A percentile compares a stretch with the other conserved stretches of the same genome.
Conservation (phyloP, 2,329 filamentous ascomycete genomes). For the Aspergillus sergii region DNA sequence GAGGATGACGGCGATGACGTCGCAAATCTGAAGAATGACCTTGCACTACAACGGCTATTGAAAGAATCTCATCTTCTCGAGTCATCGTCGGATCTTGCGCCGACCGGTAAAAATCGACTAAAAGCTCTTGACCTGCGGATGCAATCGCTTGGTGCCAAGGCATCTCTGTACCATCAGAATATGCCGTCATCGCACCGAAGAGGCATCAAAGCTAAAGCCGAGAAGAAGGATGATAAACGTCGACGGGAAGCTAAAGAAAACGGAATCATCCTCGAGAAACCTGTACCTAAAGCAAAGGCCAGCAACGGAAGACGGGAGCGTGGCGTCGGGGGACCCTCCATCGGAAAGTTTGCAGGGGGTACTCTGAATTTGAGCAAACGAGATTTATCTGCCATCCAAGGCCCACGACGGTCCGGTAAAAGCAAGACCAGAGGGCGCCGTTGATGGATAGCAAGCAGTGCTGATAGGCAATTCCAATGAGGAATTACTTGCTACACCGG, state of each 20-base stretch:
- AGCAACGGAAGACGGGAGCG: slow-evolving; percentile 55
- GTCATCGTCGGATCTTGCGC: slow-evolving; percentile 56
- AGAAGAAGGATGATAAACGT: slow-evolving; percentile 67
- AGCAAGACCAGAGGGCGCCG: slow-evolving; percentile 32
- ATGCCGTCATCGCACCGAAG: slow-evolving; percentile 88
- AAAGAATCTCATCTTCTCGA: slow-evolving; percentile 88
- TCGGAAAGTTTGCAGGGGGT: slow-evolving; percentile 79
- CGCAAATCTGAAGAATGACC: slow-evolving; percentile 81
- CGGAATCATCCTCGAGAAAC: slow-evolving; percentile 79
- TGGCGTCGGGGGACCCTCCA: slow-evolving; percentile 72
- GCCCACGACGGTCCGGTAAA: slow-evolving; percentile 11
- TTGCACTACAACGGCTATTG: slow-evolving; percentile 86
- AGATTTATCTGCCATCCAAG: slow-evolving; percentile 69
- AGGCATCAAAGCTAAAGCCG: slow-evolving; percentile 74
- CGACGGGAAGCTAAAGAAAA: slow-evolving; percentile 83
- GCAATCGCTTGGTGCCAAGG: slow-evolving; percentile 76
- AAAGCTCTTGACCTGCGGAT: slow-evolving; percentile 84
- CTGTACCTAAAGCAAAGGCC: slow-evolving; percentile 38
- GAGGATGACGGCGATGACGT: slow-evolving; percentile 55
- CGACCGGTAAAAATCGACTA: slow-evolving; percentile 72
- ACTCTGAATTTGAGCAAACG: slow-evolving; percentile 76
- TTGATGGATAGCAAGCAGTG: slow-evolving; percentile 12
- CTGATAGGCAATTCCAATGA: background rate
- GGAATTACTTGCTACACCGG: background rate
- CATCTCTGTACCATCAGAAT: slow-evolving; percentile 72